Base-by-base conservation (phyloP, 2,329 filamentous ascomycete species). In the Chaetothyriales sp. region DNA sequence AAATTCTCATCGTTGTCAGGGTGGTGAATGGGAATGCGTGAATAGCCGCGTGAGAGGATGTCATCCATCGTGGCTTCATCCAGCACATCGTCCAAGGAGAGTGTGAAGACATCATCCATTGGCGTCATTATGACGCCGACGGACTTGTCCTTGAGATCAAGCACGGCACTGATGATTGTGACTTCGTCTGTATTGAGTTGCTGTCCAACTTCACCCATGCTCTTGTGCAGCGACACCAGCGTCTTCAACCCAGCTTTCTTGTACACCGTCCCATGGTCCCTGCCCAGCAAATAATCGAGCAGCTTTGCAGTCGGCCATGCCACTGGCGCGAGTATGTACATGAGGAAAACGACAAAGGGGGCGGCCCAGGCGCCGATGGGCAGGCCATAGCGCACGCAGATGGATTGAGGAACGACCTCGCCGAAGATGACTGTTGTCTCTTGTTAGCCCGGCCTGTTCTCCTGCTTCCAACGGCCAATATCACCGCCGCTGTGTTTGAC, bases 231-330 rank as follows among this genome's bases (percentile, higher is more conserved):
- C 0, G 88, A 95, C 25, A 98, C 92, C 26, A 98, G 74, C 0
- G 92, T 96, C 73, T 98, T 98, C 60, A 98, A 71, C 0, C 92
- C 92, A 54, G 88, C 90, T 73, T 96, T 98, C 71, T 96, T 96
- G 78, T 98, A 98, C 44, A 90, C 81, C 0, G 89, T 95, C 49
- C 90, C 90, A 65, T 96, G 90, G 62, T 96, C 90, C 68, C 94
- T 85, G 54, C 92, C 92, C 2, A 98, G 79, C 7, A 95, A 77
- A 70, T 80, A 87, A 69, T 98, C 92, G 61, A 98, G 84, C 18
- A 98, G 78, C 69, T 96, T 95, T 19, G 92, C 92, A 5, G 87
- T 93, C 2, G 92, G 92, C 83, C 87, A 98, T 45, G 90, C 88
- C 46, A 96, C 73, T 1, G 89, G 88, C 8, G 85, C 80, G 72